A percentile compares a stretch with the other conserved stretches of the same genome.
Evolutionary conservation across 2,329 filamentous ascomycete species (phyloP).

Genomic region (Cladosporium oxysporum): DNA sequence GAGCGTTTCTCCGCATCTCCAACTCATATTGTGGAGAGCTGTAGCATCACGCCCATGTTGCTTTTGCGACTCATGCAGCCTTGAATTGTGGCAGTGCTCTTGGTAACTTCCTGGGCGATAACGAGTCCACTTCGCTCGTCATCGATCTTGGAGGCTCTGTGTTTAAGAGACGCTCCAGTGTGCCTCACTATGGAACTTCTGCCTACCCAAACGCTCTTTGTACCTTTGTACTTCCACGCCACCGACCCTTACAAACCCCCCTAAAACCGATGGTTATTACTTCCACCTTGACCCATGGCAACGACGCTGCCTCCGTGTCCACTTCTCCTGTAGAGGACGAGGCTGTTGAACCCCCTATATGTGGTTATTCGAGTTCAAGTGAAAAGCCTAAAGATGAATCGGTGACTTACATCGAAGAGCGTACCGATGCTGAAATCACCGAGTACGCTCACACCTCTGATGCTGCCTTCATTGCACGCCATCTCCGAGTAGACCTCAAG

Average conservation of each 20-base stretch:
- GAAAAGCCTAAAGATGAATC: slow-evolving; percentile 16
- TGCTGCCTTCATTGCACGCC: slow-evolving; percentile 2
- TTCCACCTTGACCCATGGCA: slow-evolving; percentile 16
- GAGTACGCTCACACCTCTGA: slow-evolving; percentile 18
- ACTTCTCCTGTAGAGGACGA: slow-evolving; percentile 16
- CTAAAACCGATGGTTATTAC: slow-evolving; percentile 18
- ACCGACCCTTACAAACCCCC: background rate
- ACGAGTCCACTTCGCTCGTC: slow-evolving; percentile 6
- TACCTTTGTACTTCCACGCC: slow-evolving; percentile 14
- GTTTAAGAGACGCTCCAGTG: slow-evolving; percentile 16
- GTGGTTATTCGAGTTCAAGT: slow-evolving; percentile 8
- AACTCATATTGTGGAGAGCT: slow-evolving; percentile 16
- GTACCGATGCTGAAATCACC: slow-evolving; percentile 12
- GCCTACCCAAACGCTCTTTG: slow-evolving; percentile 2
- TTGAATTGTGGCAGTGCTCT: slow-evolving; percentile 20
- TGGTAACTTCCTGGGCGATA: slow-evolving; percentile 15
- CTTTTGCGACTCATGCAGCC: slow-evolving; percentile 2
- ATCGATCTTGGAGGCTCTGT: background rate
- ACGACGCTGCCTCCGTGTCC: slow-evolving; percentile 11
- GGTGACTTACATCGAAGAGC: slow-evolving; percentile 18
- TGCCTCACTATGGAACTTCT: background rate
- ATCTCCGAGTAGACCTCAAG: slow-evolving; percentile 15
- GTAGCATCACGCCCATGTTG: background rate
- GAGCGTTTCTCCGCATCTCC: background rate
- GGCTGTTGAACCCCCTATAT: slow-evolving; percentile 17